These are phyloP conservation scores for Coccomyxa sp. DNA, from an alignment of 139 green algal genomes.

Conservation along the genomic window DNA sequence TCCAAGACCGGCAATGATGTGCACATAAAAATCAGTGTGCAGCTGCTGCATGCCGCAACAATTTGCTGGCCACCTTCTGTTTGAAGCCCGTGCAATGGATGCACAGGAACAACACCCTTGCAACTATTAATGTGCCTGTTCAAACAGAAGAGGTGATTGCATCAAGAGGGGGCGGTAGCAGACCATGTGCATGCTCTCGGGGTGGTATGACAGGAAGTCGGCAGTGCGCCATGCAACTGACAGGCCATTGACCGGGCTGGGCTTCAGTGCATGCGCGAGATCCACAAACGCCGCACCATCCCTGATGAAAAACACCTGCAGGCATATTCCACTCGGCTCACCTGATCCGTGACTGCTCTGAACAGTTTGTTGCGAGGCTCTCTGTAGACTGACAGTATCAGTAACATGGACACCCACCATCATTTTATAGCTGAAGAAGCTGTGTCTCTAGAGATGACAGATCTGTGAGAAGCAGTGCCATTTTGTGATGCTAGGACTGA, in stretches of 20 bases:
- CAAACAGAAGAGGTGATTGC: no score
- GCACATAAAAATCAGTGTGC: no score
- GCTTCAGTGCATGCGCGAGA: slow-evolving; percentile 52
- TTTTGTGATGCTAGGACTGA: neutral
- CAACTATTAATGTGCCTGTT: no score
- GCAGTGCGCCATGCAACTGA: slow-evolving; percentile 41
- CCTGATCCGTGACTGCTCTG: neutral
- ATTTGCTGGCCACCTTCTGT: no score
- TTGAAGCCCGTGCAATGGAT: neutral
- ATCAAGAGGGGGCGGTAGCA: no score
- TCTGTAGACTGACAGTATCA: neutral
- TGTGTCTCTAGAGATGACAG: neutral
- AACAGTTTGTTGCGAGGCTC: neutral
- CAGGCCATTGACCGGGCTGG: slow-evolving; percentile 59
- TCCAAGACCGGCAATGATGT: no score
- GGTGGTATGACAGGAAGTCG: slow-evolving; percentile 55
- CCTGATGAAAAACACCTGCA: slow-evolving; percentile 67
- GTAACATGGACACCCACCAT: neutral
- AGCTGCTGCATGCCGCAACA: no score
- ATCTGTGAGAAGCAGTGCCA: neutral
- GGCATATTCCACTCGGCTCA: neutral
- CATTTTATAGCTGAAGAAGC: neutral
- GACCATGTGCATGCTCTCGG: slow-evolving; percentile 26
- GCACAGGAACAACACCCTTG: neutral
- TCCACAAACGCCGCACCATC: slow-evolving; percentile 68